Evolutionary conservation across 139 green algal genomes (phyloP), one percentile per base, ranked within the genome.

Genomic region (Auxenochlorella pyrenoidosa): DNA sequence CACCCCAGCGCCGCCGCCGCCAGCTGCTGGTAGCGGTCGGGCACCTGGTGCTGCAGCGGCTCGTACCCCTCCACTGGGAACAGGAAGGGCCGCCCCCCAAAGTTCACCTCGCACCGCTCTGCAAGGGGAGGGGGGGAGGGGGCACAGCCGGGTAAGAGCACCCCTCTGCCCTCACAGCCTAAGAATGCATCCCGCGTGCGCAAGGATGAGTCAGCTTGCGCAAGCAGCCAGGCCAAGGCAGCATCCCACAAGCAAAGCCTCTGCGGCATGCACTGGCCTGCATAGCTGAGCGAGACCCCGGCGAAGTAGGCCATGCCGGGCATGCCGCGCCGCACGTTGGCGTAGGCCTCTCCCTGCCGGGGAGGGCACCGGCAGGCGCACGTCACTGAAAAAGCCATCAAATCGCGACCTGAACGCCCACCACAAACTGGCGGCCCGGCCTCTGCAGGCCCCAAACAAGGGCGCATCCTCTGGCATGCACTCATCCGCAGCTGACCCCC

Each of bases 331-430:
- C 92, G 89, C 16, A 98, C 90, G 16, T 87, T 73, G 34, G 41
- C 40, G 87, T 96, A 99, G 4, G 97, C 97, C 22, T 96, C 91
- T 13, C 97, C 97, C 84, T 88, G 84, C 83, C 43, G 10, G 19
- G 5, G 19, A 41, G 26, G 36, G 79, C n/a, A 36, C 6, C 18
- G 4, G 26, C 71, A 54, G 2, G 5, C 3, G 30, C 24, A 16
- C 30, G 30, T 5, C n/a, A 28, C 40, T 16, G 30, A 40, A 70
- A 32, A 12, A 28, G 60, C 47, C 10, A 10, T 10, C 47, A n/a
- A n/a, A n/a, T n/a, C n/a, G n/a, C n/a, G n/a, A n/a, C n/a, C n/a
- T n/a, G n/a, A n/a, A n/a, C n/a, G n/a, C n/a, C n/a, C n/a, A n/a
- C n/a, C n/a, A n/a, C n/a, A n/a, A n/a, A n/a, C n/a, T n/a, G n/a